Evolutionary conservation across 2,329 filamentous ascomycete species (phyloP).

Genomic region (Coleophoma cylindrospora): DNA sequence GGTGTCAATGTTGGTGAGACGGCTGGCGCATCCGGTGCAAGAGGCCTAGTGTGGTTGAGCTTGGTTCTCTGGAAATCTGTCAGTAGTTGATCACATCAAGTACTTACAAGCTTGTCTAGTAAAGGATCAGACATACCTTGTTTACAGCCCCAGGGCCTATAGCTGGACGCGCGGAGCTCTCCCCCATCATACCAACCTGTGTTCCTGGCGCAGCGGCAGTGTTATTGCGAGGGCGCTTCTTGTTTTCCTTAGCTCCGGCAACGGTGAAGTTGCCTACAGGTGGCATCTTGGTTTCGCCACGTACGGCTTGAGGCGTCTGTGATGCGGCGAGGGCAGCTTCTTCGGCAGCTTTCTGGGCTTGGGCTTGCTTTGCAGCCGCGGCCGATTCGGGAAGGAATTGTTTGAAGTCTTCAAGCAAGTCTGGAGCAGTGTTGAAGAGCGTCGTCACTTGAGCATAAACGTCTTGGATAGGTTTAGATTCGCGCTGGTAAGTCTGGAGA

Average conservation of each 20-base stretch:
- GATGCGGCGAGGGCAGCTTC: conserved; percentile 56
- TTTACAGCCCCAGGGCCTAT: conserved; percentile 32
- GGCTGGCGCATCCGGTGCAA: conserved; percentile 19
- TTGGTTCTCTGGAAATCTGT: conserved; percentile 52
- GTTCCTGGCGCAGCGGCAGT: conserved; percentile 29
- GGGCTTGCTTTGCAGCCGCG: conserved; percentile 56
- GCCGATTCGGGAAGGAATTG: conserved; percentile 94
- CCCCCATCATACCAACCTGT: conserved; percentile 16
- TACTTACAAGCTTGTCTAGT: too few species aligned
- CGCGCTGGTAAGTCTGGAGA: conserved; percentile 93
- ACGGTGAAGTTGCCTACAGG: conserved; percentile 94
- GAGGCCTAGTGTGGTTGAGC: conserved; percentile 57
- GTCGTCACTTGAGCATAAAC: conserved; percentile 96
- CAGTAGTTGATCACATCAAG: too few species aligned
- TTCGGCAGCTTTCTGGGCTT: conserved; percentile 33
- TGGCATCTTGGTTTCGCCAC: conserved; percentile 67
- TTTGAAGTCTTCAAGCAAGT: conserved; percentile 96
- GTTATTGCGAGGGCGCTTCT: conserved; percentile 64
- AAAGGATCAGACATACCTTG: conserved; percentile 37
- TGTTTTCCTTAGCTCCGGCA: conserved; percentile 74
- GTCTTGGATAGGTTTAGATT: conserved; percentile 97
- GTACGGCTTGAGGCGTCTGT: conserved; percentile 41
- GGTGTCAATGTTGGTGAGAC: conserved; percentile 86
- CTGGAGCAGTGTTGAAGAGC: conserved; percentile 87
- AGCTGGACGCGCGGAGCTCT: conserved; percentile 20